These are phyloP conservation scores for Rhodotorula mucilaginosa DNA, from an alignment of 1,284 basidiomycete genomes.

Conservation along the genomic window DNA sequence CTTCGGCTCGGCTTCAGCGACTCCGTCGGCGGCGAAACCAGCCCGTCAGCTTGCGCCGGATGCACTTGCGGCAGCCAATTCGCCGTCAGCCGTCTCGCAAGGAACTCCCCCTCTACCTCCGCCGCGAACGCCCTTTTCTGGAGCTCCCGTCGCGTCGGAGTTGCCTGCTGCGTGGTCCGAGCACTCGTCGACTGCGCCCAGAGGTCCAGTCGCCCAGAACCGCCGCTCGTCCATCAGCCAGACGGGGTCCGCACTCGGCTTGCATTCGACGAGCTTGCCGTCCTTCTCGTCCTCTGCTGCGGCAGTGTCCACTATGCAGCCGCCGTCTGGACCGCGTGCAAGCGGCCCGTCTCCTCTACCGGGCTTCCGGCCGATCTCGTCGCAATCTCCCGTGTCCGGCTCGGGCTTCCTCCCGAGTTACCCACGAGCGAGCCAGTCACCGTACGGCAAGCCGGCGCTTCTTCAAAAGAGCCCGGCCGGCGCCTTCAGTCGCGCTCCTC, in stretches of 20 bases:
- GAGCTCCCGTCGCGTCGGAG: background rate
- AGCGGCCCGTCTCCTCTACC: background rate
- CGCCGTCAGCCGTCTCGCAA: background rate
- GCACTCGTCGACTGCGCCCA: background rate
- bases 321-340: background rate
- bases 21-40: background rate
- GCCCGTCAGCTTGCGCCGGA: background rate
- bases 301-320: background rate
- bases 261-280: conserved; percentile 15
- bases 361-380: conserved; percentile 7
- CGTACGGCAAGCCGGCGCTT: background rate
- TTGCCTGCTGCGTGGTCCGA: background rate
- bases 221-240: conserved; percentile 4
- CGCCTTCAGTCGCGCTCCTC: background rate
- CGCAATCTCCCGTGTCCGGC: background rate
- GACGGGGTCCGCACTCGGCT: conserved; percentile 18
- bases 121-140: background rate
- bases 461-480: background rate
- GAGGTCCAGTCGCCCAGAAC: background rate
- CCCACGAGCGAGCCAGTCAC: background rate
- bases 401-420: background rate
- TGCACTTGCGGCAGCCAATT: background rate
- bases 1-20: conserved; percentile 16
- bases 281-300: background rate
- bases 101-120: background rate